Base-by-base conservation (phyloP, 371 early-diverging fungal species). In the Entomophthora muscae region DNA sequence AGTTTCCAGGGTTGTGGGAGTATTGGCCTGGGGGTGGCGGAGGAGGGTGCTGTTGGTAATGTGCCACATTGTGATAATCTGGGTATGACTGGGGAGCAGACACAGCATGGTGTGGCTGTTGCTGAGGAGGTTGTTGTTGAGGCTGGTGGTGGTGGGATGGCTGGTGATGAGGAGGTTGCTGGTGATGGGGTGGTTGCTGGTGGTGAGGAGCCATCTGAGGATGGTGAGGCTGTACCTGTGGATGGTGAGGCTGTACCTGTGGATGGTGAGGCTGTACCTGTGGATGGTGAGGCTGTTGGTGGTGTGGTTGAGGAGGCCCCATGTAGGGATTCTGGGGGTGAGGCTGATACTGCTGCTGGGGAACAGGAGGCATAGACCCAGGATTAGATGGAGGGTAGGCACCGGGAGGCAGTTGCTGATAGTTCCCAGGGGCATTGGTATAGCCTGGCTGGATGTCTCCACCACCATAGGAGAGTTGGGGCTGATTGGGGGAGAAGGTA, bases 271-370 rank as follows among this genome's bases (percentile, higher is more conserved):
- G n/a, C n/a, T 27, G 24, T 27, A 26, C 28, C 22, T 22, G 28
- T 24, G 17, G 24, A 17, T 55, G 56, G 56, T 55, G 56, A 17
- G 56, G 56, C 22, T 55, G 56, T 26, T 17, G 56, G 28, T 55
- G 28, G 22, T 3, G 42, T 42, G 42, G 56, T 26, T 22, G 56
- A 55, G 56, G 56, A 12, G 22, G 56, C 3, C 56, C 56, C 56
- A 55, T 55, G n/a, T 55, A 55, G n/a, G 56, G 24, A 55, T 55
- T 22, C 13, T 55, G 56, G 28, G 56, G 56, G 28, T 55, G 56
- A 13, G 3, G 56, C 22, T 55, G 28, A 13, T 22, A 27, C 13
- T n/a, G n/a, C n/a, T n/a, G n/a, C n/a, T 27, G 22, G n/a, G 56
- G 56, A 26, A 13, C 24, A 12, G 56, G 56, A 55, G 22, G 28